phyloP scores from a whole-genome alignment of 1,284 basidiomycete species.

The Fistulinella cinereoalba region DNA sequence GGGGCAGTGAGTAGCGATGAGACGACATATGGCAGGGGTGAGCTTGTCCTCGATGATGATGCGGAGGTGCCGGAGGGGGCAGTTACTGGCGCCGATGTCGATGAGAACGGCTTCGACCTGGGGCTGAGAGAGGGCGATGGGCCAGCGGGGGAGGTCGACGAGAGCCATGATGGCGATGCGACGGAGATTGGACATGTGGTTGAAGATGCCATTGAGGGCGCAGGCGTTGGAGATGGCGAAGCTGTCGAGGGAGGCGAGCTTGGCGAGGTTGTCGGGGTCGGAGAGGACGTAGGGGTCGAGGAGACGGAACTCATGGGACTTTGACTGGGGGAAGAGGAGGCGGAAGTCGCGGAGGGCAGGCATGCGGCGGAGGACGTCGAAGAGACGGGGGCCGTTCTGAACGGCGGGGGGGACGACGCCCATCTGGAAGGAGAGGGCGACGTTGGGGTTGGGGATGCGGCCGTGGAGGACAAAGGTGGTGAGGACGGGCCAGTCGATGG shows the following conservation, averaged over 20 bases:
- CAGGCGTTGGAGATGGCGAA: conserved; percentile 35
- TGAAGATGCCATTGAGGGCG: conserved; percentile 27
- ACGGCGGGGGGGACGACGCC: not conserved
- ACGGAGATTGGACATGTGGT: conserved; percentile 28
- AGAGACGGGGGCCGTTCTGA: conserved; percentile 11
- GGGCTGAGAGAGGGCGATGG: conserved; percentile 32
- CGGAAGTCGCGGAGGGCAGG: conserved; percentile 28
- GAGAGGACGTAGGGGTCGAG: conserved; percentile 22
- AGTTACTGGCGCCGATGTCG: conserved; percentile 32
- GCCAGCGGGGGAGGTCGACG: conserved; percentile 33
- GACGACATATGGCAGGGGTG: conserved; percentile 27
- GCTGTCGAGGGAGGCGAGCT: conserved; percentile 34
- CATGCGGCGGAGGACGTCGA: conserved; percentile 30
- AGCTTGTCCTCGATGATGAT: conserved; percentile 35
- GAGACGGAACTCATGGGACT: conserved; percentile 24
- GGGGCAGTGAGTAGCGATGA: conserved; percentile 29
- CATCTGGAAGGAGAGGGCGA: conserved; percentile 16
- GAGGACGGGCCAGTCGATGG: conserved; percentile 29
- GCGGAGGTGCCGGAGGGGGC: conserved; percentile 29
- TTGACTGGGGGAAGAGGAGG: conserved; percentile 30
- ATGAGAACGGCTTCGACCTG: conserved; percentile 30
- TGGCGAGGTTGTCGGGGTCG: conserved; percentile 20
- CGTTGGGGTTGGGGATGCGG: conserved; percentile 18
- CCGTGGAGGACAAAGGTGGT: conserved; percentile 31
- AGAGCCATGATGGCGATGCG: conserved; percentile 33